A percentile compares a stretch with the other conserved stretches of the same genome.
phyloP scores from a whole-genome alignment of 2,329 filamentous ascomycete genomes.

The Corynespora cassiicola region DNA sequence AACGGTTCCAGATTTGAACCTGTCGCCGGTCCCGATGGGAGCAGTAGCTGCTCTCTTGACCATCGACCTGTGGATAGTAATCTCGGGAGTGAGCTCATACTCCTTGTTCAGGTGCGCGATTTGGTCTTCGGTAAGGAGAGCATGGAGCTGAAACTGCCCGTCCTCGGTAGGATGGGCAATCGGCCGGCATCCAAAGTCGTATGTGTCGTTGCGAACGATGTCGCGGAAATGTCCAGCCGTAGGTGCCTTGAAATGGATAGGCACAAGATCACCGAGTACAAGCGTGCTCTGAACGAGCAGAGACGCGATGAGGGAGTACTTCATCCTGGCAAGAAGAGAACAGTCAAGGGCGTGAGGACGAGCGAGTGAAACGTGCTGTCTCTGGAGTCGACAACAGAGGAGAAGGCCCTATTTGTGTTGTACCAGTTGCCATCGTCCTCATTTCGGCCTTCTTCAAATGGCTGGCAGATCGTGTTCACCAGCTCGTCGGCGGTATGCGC shows the following conservation, averaged over 20 bases:
- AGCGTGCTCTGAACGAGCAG: slow-evolving; percentile 34
- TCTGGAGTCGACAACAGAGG: background rate
- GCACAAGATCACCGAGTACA: slow-evolving; percentile 35
- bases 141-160: slow-evolving; percentile 39
- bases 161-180: slow-evolving; percentile 35
- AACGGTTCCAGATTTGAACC: slow-evolving; percentile 50
- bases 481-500: too few species aligned
- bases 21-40: slow-evolving; percentile 46
- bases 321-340: slow-evolving; percentile 25
- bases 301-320: slow-evolving; percentile 37
- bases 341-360: background rate
- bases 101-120: slow-evolving; percentile 36
- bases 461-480: slow-evolving; percentile 10
- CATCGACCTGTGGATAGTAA: slow-evolving; percentile 29
- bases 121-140: slow-evolving; percentile 41
- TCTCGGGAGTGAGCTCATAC: slow-evolving; percentile 25
- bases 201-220: slow-evolving; percentile 42
- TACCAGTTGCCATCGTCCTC: slow-evolving; percentile 1
- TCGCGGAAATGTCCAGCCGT: slow-evolving; percentile 35
- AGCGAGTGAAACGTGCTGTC: background rate
- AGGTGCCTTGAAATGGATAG: slow-evolving; percentile 40
- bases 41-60: slow-evolving; percentile 37
- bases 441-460: slow-evolving; percentile 16
- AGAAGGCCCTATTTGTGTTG: slow-evolving; percentile 8
- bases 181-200: slow-evolving; percentile 43